Evolutionary conservation across 805 yeast genomes (phyloP).

Genomic region (Candida nonsorbophila): DNA sequence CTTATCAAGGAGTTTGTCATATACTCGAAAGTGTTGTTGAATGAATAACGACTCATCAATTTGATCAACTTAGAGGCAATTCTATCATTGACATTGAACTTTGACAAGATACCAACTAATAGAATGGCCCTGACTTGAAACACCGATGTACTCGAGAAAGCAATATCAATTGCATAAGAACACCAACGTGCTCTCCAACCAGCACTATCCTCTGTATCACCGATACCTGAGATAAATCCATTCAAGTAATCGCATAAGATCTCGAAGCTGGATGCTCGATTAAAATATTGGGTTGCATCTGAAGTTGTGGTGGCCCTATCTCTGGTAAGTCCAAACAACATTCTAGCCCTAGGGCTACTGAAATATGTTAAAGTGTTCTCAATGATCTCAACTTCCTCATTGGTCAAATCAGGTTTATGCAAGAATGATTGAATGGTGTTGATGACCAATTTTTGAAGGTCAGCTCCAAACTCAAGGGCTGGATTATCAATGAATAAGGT

Average conservation of each 20-base stretch:
- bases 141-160: slow-evolving; percentile 50
- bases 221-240: slow-evolving; percentile 46
- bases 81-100: slow-evolving; percentile 57
- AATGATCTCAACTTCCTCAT: slow-evolving; percentile 32
- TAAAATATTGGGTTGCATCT: slow-evolving; percentile 31
- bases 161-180: slow-evolving; percentile 57
- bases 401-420: slow-evolving; percentile 48
- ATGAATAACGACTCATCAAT: slow-evolving; percentile 17
- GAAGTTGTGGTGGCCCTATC: slow-evolving; percentile 36
- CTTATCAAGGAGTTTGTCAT: slow-evolving; percentile 29
- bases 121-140: slow-evolving; percentile 65
- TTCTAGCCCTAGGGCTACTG: slow-evolving; percentile 59
- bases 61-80: slow-evolving; percentile 28
- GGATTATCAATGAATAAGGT: slow-evolving; percentile 54
- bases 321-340: slow-evolving; percentile 66
- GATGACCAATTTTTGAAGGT: slow-evolving; percentile 55
- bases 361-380: slow-evolving; percentile 42
- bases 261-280: slow-evolving; percentile 47
- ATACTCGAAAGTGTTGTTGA: slow-evolving; percentile 19
- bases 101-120: slow-evolving; percentile 64
- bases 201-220: slow-evolving; percentile 40
- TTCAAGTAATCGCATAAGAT: slow-evolving; percentile 52
- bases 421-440: slow-evolving; percentile 68
- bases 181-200: slow-evolving; percentile 66
- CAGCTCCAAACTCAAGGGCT: slow-evolving; percentile 52